Conservation (phyloP, 176 grass and related monocot species). For the Cocos nucifera region DNA sequence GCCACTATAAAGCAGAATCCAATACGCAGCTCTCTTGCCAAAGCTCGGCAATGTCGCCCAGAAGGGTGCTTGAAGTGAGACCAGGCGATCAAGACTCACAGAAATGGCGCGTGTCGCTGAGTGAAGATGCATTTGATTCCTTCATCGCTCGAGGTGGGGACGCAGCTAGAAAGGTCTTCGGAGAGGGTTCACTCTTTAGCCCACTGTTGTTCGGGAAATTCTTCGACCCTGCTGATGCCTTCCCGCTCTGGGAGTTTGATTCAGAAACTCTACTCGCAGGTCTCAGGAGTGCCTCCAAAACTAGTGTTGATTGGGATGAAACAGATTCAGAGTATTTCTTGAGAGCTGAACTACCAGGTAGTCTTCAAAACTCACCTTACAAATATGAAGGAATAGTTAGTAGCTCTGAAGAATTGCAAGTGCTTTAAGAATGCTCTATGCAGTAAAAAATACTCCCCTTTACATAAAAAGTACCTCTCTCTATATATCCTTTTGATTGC, state of each 20-base stretch:
- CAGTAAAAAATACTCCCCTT: no score
- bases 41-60: constrained; percentile 35
- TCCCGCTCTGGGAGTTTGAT: constrained; percentile 94
- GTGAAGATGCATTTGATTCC: constrained; percentile 46
- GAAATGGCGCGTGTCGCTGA: constrained; percentile 74
- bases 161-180: constrained; percentile 49
- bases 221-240: constrained; percentile 89
- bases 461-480: neutral
- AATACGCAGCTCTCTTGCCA: neutral
- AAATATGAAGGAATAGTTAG: no score
- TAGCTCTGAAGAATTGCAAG: neutral
- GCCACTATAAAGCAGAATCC: neutral
- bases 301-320: constrained; percentile 58
- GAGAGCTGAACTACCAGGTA: constrained; percentile 65
- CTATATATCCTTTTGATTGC: no score
- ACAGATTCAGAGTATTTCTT: constrained; percentile 50
- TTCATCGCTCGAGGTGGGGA: constrained; percentile 39
- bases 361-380: no score
- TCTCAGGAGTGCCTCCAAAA: constrained; percentile 33
- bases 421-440: neutral
- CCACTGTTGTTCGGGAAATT: constrained; percentile 84
- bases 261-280: constrained; percentile 48
- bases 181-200: constrained; percentile 71
- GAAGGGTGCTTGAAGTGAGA: constrained; percentile 68
- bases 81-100: constrained; percentile 13